Base-by-base conservation (phyloP, 805 yeast genomes). In the Saccharomycopsis vini region DNA sequence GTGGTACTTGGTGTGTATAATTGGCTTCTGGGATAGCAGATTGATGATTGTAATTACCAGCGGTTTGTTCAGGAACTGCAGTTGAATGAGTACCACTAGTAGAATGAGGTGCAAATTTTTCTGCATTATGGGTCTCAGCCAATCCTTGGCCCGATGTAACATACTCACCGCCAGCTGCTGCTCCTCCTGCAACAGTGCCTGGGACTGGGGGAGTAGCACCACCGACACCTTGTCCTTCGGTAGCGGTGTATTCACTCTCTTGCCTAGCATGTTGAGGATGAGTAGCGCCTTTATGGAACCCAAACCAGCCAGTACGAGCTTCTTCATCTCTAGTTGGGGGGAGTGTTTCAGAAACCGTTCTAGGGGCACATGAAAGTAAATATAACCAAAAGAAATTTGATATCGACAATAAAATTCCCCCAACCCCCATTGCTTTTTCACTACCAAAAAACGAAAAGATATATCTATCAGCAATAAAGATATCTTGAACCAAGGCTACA, bases 401-500 rank as follows among this genome's bases (percentile, higher is more conserved):
- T 18, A 40, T 20, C 5, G 36, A 13, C 6, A 40, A 6, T 28
- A 40, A 30, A 13, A 40, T 9, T 9, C 38, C 36, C 18, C 43
- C 43, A 16, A 22, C 37, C 15, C 29, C 34, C 13, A 40, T 5
- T n/a, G 37, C 38, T 20, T 19, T 40, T 23, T 40, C 43, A 15
- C 38, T 18, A 5, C 29, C 20, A n/a, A 12, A 40, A 5, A 12
- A 13, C 5, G 36, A 31, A 22, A 12, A 40, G 16, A 40, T 30
- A 19, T 19, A 40, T 10, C 43, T 16, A 22, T 40, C 43, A 13
- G 43, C 20, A 18, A 40, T 21, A 15, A 40, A 6, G 20, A 40
- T 40, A 7, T n/a, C 23, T 29, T 40, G 43, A 16, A 40, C 15
- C 28, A 40, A 32, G n/a, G 43, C 43, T 13, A 40, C 20, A 5